Conservation (phyloP, 495 filamentous ascomycete species). For the Zalerion maritima region DNA sequence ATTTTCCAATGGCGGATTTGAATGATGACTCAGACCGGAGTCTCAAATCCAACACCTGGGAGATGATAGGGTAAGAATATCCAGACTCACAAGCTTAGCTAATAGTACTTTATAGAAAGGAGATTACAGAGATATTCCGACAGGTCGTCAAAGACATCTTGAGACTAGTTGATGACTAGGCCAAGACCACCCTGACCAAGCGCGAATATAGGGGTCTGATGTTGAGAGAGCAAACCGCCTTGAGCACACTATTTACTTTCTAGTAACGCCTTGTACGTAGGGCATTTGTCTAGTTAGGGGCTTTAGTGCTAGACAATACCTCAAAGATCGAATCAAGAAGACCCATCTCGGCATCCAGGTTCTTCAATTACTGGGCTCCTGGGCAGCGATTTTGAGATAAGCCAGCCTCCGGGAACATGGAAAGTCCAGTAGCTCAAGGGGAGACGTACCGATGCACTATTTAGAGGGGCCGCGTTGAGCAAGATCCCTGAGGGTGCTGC, state of each 20-base stretch:
- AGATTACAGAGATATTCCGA: slow-evolving; percentile 19
- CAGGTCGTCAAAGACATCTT: slow-evolving; percentile 21
- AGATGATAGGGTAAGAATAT: slow-evolving; percentile 11
- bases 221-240: too few relatives aligned
- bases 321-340: slow-evolving; percentile 16
- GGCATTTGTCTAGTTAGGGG: slow-evolving; percentile 28
- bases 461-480: slow-evolving; percentile 18
- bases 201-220: too few relatives aligned
- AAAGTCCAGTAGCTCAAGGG: too few relatives aligned
- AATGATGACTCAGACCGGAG: slow-evolving; percentile 10
- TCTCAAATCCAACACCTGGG: slow-evolving; percentile 8
- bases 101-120: too few relatives aligned
- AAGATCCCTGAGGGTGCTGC: slow-evolving; percentile 13
- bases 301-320: slow-evolving; percentile 23
- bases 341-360: slow-evolving; percentile 10
- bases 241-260: too few relatives aligned
- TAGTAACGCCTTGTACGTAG: too few relatives aligned
- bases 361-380: too few relatives aligned
- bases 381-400: slow-evolving; percentile 18
- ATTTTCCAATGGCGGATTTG: slow-evolving; percentile 13
- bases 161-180: slow-evolving; percentile 21
- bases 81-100: too few relatives aligned
- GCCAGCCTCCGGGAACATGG: slow-evolving; percentile 12
- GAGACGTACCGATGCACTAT: slow-evolving; percentile 7
- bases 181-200: slow-evolving; percentile 13